These are phyloP conservation scores for Talinum fruticosum DNA, from an alignment of 148 eudicot genomes.

Conservation along the genomic window DNA sequence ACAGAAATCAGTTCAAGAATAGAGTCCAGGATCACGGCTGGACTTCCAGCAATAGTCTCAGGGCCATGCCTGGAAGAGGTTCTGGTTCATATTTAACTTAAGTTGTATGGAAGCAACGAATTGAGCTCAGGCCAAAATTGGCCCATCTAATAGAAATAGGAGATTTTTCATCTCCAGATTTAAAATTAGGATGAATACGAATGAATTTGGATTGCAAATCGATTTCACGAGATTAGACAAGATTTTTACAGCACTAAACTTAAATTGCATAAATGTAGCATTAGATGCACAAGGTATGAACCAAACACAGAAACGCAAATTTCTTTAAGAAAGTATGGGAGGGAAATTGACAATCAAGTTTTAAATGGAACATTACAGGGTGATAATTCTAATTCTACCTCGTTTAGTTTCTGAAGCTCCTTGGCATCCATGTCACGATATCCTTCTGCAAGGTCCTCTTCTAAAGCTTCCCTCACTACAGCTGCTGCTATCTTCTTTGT, in stretches of 20 bases:
- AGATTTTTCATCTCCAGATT: background rate
- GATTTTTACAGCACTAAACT: background rate
- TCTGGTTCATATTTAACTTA: too few relatives aligned
- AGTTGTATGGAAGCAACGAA: background rate
- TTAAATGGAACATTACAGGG: background rate
- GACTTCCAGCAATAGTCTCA: too few relatives aligned
- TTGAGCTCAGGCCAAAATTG: background rate
- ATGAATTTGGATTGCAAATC: background rate
- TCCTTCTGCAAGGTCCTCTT: slow-evolving; percentile 95
- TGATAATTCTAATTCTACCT: slow-evolving; percentile 38
- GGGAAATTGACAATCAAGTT: too few relatives aligned
- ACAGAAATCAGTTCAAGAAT: slow-evolving; percentile 1
- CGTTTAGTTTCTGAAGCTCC: slow-evolving; percentile 64
- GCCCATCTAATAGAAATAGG: background rate
- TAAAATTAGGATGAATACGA: background rate
- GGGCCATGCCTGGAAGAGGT: too few relatives aligned
- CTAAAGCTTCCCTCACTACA: slow-evolving; percentile 82
- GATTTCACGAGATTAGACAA: background rate
- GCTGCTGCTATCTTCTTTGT: slow-evolving; percentile 93
- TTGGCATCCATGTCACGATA: slow-evolving; percentile 89
- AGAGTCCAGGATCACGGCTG: background rate
- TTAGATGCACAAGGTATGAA: background rate
- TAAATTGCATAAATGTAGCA: background rate
- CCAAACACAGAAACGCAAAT: background rate
- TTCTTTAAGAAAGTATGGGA: too few relatives aligned